Conservation (phyloP, 139 green algal species). For the Trebouxia sp. region DNA sequence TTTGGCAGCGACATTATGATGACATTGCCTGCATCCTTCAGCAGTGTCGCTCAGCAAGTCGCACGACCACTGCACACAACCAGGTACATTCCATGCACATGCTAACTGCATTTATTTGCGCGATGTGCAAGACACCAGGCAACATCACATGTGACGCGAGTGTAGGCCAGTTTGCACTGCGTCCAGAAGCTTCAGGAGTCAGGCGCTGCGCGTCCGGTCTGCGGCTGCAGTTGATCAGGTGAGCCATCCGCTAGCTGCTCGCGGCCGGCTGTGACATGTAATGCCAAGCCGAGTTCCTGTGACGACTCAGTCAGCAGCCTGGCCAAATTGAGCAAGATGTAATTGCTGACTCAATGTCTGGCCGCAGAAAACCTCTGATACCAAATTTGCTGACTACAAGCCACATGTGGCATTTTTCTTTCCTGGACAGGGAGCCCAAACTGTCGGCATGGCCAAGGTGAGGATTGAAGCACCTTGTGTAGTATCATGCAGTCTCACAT, state of each 20-base stretch:
- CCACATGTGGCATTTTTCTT: constrained; percentile 92
- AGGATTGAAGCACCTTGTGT: background rate
- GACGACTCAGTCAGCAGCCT: too few relatives aligned
- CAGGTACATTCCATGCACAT: background rate
- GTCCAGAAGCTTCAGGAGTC: background rate
- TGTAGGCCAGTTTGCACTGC: background rate
- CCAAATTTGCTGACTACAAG: constrained; percentile 86
- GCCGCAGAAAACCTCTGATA: constrained; percentile 54
- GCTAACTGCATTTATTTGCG: background rate
- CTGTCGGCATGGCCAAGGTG: constrained; percentile 78
- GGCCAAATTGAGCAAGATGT: too few relatives aligned
- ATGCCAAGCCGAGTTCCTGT: too few relatives aligned
- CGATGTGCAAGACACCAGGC: background rate
- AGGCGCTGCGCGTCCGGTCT: background rate
- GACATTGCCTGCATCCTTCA: background rate
- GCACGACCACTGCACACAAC: background rate
- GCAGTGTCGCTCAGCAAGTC: background rate
- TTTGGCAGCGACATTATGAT: background rate
- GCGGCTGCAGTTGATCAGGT: constrained; percentile 20
- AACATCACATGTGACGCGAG: background rate
- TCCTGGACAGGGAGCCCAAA: constrained; percentile 90
- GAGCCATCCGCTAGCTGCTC: background rate
- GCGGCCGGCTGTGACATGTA: too few relatives aligned
- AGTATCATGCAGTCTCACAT: background rate
- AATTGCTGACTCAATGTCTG: background rate